These are phyloP conservation scores for Pistacia atlantica DNA, from an alignment of 345 rosid species.

Conservation along the genomic window DNA sequence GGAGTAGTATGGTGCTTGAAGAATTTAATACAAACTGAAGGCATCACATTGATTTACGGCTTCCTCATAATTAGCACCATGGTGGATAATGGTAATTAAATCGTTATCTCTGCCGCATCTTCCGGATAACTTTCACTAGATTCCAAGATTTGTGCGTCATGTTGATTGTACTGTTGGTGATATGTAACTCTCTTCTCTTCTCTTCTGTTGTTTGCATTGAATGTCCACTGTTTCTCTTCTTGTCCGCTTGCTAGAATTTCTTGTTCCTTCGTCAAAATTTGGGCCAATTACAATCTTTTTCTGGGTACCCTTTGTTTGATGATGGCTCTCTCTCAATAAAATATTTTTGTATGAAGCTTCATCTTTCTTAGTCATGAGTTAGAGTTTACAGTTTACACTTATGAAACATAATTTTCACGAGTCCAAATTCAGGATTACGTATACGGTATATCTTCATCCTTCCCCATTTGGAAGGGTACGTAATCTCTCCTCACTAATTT, in stretches of 20 bases:
- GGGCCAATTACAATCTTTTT: not conserved
- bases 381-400: not conserved
- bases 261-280: not conserved
- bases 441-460: not conserved
- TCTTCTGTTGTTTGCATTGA: not conserved
- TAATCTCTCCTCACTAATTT: not conserved
- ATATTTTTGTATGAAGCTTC: not conserved
- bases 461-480: not conserved
- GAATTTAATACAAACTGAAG: too few relatives aligned
- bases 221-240: not conserved
- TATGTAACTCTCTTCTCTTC: not conserved
- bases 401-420: not conserved
- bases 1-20: too few relatives aligned
- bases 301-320: not conserved
- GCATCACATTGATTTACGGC: too few relatives aligned
- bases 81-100: too few relatives aligned
- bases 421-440: not conserved
- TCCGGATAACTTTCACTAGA: not conserved
- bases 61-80: too few relatives aligned
- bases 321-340: too few relatives aligned
- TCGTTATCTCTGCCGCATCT: not conserved
- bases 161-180: not conserved
- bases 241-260: too few relatives aligned
- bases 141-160: not conserved
- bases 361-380: not conserved